Base-by-base conservation (phyloP, 495 filamentous ascomycete genomes). In the Aspergillus cavernicola region DNA sequence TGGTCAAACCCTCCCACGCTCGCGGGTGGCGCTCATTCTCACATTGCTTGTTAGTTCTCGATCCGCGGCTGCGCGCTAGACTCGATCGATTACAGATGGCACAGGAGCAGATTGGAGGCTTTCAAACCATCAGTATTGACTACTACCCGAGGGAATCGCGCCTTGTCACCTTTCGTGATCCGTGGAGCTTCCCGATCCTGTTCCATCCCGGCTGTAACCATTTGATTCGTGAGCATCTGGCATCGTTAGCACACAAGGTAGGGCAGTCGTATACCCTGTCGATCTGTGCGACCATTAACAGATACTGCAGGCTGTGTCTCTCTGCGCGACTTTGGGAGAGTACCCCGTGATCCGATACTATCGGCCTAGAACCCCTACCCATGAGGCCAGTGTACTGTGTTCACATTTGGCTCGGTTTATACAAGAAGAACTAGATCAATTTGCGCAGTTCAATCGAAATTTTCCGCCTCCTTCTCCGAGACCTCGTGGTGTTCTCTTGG, bases 261-360 rank as follows among this genome's bases (percentile, higher is more conserved):
- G 35, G 72, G 8, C 8, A 41, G 13, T 2, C 13, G 12, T 15
- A 31, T 11, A 26, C 8, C 2, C 15, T 20, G 19, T 35, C 23
- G n/a, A 19, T 50, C 6, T 35, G 28, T 49, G n/a, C 26, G n/a
- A 49, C 33, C 8, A 41, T 65, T 77, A 46, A 79, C 56, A 22
- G 33, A 22, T n/a, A 32, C 28, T 42, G 16, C 56, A 96, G 90
- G 86, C 93, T 53, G 87, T 87, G 4, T 86, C 86, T 13, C 71
- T 95, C 29, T 97, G 92, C 66, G 84, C 91, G 35, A 83, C 84
- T 6, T 69, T 97, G 24, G 89, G 89, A 51, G 92, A 97, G 67
- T 87, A 91, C 58, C 93, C 93, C 15, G 86, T 86, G 46, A 88
- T 97, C 54, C 85, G 93, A 51, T 97, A 95, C 69, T 96, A 92